phyloP scores from a whole-genome alignment of 1,284 basidiomycete species.

The Fomitopsis schrenkii region DNA sequence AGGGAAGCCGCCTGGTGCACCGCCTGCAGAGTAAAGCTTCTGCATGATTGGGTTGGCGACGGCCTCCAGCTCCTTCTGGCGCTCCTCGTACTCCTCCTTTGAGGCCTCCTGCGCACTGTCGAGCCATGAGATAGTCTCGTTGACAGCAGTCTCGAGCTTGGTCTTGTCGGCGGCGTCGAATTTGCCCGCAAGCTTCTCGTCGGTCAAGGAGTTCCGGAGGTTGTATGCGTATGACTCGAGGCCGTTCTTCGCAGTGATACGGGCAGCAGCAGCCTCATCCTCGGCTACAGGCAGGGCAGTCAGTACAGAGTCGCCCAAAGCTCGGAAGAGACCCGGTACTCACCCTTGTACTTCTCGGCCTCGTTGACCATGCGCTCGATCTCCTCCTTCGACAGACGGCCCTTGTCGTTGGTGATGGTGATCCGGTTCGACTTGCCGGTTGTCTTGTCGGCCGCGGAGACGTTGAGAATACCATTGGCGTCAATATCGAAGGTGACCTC shows the following conservation, averaged over 20 bases:
- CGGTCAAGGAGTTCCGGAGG: slow-evolving; percentile 86
- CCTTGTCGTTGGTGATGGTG: slow-evolving; percentile 99
- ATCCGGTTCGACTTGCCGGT: slow-evolving; percentile 96
- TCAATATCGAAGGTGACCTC: slow-evolving; percentile 99
- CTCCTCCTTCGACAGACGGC: slow-evolving; percentile 96
- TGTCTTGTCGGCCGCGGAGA: slow-evolving; percentile 95
- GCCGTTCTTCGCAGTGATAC: slow-evolving; percentile 84
- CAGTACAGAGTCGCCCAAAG: slow-evolving; percentile 9
- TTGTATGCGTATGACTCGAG: slow-evolving; percentile 97
- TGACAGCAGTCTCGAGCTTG: slow-evolving; percentile 81
- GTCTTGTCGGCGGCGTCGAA: slow-evolving; percentile 87
- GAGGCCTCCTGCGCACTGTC: slow-evolving; percentile 87
- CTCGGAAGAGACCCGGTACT: slow-evolving; percentile 17
- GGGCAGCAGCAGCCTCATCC: slow-evolving; percentile 78
- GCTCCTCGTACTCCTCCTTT: slow-evolving; percentile 94
- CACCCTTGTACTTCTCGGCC: slow-evolving; percentile 90
- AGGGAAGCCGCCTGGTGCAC: slow-evolving; percentile 47
- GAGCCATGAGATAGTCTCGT: slow-evolving; percentile 87
- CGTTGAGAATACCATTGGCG: slow-evolving; percentile 97
- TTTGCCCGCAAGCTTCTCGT: slow-evolving; percentile 86
- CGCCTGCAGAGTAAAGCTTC: slow-evolving; percentile 84
- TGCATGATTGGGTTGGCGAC: slow-evolving; percentile 93
- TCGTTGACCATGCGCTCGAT: slow-evolving; percentile 96
- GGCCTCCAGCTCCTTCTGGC: slow-evolving; percentile 94
- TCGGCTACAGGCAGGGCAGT: slow-evolving; percentile 44